Evolutionary conservation across 805 yeast genomes (phyloP).

Genomic region (Monosporozyma aerobia): DNA sequence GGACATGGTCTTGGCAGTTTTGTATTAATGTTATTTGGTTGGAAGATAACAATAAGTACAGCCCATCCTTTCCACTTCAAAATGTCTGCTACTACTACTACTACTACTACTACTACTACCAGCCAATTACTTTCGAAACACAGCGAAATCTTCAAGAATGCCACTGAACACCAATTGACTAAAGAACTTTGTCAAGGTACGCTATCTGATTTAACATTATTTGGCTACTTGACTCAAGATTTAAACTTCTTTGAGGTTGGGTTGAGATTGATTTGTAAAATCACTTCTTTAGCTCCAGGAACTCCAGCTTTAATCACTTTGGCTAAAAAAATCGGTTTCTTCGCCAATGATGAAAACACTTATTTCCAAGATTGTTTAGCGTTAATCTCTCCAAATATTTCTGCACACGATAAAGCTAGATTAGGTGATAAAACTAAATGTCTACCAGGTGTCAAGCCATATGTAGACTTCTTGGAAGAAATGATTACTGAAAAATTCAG

Average conservation of each 20-base stretch:
- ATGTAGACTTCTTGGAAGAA: constrained; percentile 30
- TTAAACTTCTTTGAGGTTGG: constrained; percentile 38
- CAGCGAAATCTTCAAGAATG: constrained; percentile 17
- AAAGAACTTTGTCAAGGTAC: constrained; percentile 40
- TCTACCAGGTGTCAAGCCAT: constrained; percentile 31
- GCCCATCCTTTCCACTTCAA: neutral
- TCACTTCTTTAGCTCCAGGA: constrained; percentile 37
- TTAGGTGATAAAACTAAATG: constrained; percentile 3
- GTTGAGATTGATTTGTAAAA: constrained; percentile 36
- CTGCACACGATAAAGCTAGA: constrained; percentile 11
- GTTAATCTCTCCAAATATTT: constrained; percentile 14
- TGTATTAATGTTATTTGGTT: no score
- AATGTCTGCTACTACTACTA: neutral
- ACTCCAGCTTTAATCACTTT: constrained; percentile 32
- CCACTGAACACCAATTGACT: constrained; percentile 36
- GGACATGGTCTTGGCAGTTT: no score
- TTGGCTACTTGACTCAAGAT: constrained; percentile 42
- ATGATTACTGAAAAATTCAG: constrained; percentile 24
- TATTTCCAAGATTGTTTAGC: constrained; percentile 34
- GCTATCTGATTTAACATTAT: constrained; percentile 34
- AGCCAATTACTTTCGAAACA: constrained; percentile 19
- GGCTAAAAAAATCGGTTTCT: constrained; percentile 44
- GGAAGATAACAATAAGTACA: neutral
- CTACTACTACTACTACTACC: constrained; percentile 8
- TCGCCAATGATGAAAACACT: constrained; percentile 40